Base-by-base conservation (phyloP, 495 filamentous ascomycete species). In the Alectoria sarmentosa region DNA sequence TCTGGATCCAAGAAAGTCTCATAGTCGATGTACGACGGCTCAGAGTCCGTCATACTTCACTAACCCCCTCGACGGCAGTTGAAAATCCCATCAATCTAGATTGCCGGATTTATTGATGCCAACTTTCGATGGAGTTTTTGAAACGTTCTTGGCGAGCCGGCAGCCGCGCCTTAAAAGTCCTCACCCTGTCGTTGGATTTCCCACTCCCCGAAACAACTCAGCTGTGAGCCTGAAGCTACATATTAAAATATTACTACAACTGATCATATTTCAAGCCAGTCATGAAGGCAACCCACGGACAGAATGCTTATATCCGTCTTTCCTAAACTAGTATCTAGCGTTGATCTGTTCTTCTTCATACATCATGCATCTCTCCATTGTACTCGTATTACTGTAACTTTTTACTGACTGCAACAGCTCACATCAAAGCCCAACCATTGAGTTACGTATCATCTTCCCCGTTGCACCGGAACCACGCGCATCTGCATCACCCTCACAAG, bases 21-120 rank as follows among this genome's bases (percentile, higher is more conserved):
- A 76, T 96, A 96, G 80, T 98, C 92, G 74, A 98, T 92, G 78
- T 98, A 98, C 21, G 93, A 96, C 23, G 86, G 82, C 56, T 88
- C 86, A 37, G 79, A 78, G 19, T 77, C 74, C 57, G 72, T 44
- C 62, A 64, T 64, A n/a, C 6, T 59, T 56, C 19, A 49, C 19
- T 44, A 48, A 17, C 26, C 41, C 58, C 32, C 30, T 63, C 28
- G 34, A 57, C 23, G 17, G 38, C 19, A 14, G 26, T 28, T 34
- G 14, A 15, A 15, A 26, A 42, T 57, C 17, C 28, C 37, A 21
- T 57, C 3, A 26, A 57, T 37, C 17, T 28, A 3, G 36, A n/a
- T 19, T 57, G 36, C 48, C 48, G 49, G 49, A 34, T n/a, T 56
- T 56, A n/a, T 52, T 37, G 34, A 37, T 42, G n/a, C n/a, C n/a